A percentile compares a stretch with the other conserved stretches of the same genome.
Conservation (phyloP, 371 early-diverging fungal genomes). For the Smittium culicis region DNA sequence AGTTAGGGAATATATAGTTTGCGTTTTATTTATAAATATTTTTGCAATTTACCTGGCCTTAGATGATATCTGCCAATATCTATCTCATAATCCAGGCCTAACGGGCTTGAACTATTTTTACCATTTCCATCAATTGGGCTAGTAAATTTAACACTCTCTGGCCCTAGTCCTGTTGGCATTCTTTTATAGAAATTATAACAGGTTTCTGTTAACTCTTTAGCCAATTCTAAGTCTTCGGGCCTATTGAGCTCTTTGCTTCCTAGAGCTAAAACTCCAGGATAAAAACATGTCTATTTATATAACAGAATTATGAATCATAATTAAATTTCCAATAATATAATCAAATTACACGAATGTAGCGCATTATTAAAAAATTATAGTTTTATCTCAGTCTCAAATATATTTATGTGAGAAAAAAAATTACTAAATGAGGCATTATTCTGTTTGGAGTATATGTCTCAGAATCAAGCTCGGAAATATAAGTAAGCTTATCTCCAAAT, state of each 20-base stretch:
- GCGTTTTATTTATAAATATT: too few species aligned
- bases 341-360: too few species aligned
- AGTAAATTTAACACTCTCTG: conserved; percentile 34
- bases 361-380: too few species aligned
- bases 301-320: too few species aligned
- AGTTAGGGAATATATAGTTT: not conserved
- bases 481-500: not conserved
- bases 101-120: too few species aligned
- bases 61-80: too few species aligned
- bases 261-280: conserved; percentile 70
- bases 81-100: too few species aligned
- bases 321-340: too few species aligned
- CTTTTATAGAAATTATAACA: conserved; percentile 44
- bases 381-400: too few species aligned
- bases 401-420: conserved; percentile 41
- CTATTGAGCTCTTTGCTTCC: conserved; percentile 25
- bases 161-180: conserved; percentile 21
- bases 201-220: conserved; percentile 30
- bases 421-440: conserved; percentile 33
- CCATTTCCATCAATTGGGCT: conserved; percentile 47
- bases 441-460: not conserved
- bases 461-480: not conserved
- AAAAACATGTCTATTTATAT: conserved; percentile 62
- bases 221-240: conserved; percentile 23
- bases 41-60: too few species aligned